Conservation (phyloP, 768 basidiomycete genomes). For the Pisolithus tinctorius region DNA sequence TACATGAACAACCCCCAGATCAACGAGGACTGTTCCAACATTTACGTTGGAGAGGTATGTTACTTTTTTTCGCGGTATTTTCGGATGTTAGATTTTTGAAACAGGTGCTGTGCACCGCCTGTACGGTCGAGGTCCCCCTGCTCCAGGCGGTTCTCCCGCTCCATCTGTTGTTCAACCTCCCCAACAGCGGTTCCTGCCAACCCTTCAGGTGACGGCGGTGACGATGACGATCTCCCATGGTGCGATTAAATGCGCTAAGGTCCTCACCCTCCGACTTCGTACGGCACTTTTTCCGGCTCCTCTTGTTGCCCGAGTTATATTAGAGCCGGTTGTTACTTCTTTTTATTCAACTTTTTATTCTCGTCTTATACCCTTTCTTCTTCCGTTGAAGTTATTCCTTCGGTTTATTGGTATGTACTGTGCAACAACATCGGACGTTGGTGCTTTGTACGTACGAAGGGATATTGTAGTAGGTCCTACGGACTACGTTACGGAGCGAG, state of each 20-base stretch:
- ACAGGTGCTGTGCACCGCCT: conserved; percentile 50
- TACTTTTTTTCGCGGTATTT: neutral
- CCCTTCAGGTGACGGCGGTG: conserved; percentile 20
- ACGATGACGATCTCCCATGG: conserved; percentile 33
- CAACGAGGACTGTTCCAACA: conserved; percentile 46
- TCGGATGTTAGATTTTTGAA: neutral
- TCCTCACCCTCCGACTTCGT: no score
- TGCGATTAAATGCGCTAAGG: no score
- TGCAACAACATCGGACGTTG: no score
- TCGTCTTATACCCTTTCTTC: no score
- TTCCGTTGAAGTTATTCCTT: no score
- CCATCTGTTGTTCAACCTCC: conserved; percentile 21
- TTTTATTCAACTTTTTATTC: no score
- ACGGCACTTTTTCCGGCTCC: no score
- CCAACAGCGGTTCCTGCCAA: conserved; percentile 22
- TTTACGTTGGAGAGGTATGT: conserved; percentile 72
- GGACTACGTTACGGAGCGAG: conserved; percentile 2
- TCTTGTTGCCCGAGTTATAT: no score
- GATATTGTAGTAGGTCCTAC: no score
- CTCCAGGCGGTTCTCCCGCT: conserved; percentile 25
- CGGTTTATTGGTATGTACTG: no score
- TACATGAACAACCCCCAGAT: conserved; percentile 73
- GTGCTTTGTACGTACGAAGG: no score
- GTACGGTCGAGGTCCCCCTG: conserved; percentile 35
- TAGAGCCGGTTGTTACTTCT: no score